Percentiles rank a stretch among this genome's conserved stretches.
Conservation (phyloP, 805 yeast genomes). For the Brettanomyces custersianus region DNA sequence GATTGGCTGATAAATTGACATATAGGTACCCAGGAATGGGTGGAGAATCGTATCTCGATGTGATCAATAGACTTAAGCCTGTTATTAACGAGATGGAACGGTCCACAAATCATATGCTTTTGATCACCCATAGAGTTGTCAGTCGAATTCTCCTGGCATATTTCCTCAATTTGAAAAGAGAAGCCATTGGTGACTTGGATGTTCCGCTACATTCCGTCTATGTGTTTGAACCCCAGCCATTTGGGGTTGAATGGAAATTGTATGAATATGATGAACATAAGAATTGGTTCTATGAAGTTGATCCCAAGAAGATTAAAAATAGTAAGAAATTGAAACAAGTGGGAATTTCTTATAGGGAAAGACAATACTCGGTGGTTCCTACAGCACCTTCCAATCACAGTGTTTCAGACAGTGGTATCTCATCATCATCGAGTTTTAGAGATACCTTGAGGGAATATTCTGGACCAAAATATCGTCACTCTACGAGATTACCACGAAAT, state of each 20-base stretch:
- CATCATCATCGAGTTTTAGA: conserved; percentile 5
- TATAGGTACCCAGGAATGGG: conserved; percentile 97
- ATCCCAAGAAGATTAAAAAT: conserved; percentile 33
- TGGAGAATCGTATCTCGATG: conserved; percentile 93
- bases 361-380: conserved; percentile 68
- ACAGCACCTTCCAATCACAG: conserved; percentile 44
- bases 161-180: conserved; percentile 73
- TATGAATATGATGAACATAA: conserved; percentile 75
- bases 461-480: neutral
- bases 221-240: conserved; percentile 85
- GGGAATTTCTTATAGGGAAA: conserved; percentile 59
- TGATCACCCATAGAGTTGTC: conserved; percentile 86
- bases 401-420: conserved; percentile 5
- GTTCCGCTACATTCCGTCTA: conserved; percentile 90
- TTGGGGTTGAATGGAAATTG: conserved; percentile 89
- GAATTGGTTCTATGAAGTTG: conserved; percentile 72
- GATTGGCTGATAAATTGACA: conserved; percentile 68
- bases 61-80: conserved; percentile 80
- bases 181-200: conserved; percentile 80
- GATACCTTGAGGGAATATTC: conserved; percentile 4
- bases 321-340: conserved; percentile 57
- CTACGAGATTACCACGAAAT: conserved; percentile 1
- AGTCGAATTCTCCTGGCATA: conserved; percentile 82
- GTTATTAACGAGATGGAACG: conserved; percentile 89
- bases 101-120: conserved; percentile 75